Evolutionary conservation across 495 filamentous ascomycete species (phyloP).

Genomic region (Penicillium waksmanii): DNA sequence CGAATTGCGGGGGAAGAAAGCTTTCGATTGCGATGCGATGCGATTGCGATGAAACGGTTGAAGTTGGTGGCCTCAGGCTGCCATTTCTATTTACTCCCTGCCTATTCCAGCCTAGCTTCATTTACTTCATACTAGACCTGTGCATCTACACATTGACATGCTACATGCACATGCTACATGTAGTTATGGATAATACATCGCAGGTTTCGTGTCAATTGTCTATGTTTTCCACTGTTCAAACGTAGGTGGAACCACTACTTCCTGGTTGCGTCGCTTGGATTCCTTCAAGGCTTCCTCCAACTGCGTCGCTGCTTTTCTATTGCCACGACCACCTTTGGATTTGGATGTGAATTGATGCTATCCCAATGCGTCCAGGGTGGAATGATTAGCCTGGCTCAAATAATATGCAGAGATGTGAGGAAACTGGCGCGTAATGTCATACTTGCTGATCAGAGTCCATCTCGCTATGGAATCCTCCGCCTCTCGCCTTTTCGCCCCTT

Average conservation of each 20-base stretch:
- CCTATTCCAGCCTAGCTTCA: conserved; percentile 26
- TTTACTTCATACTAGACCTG: no score
- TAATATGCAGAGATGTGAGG: background rate
- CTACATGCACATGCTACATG: no score
- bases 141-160: no score
- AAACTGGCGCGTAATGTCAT: background rate
- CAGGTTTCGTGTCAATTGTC: background rate
- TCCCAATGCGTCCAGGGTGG: background rate
- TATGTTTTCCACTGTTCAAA: conserved; percentile 32
- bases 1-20: conserved; percentile 8
- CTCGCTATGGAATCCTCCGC: conserved; percentile 31
- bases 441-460: conserved; percentile 56
- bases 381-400: background rate
- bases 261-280: conserved; percentile 16
- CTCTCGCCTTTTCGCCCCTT: conserved; percentile 33
- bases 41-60: background rate
- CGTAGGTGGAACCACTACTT: conserved; percentile 27
- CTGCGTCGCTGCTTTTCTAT: conserved; percentile 17
- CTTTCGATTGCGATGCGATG: conserved; percentile 2
- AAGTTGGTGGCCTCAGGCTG: conserved; percentile 20
- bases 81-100: conserved; percentile 29
- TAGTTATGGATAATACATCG: no score
- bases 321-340: conserved; percentile 56
- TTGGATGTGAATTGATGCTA: conserved; percentile 54
- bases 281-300: conserved; percentile 13